A percentile compares a stretch with the other conserved stretches of the same genome.
phyloP scores from a whole-genome alignment of 1,139 yeast species.

The Sugiyamaella pinicola region DNA sequence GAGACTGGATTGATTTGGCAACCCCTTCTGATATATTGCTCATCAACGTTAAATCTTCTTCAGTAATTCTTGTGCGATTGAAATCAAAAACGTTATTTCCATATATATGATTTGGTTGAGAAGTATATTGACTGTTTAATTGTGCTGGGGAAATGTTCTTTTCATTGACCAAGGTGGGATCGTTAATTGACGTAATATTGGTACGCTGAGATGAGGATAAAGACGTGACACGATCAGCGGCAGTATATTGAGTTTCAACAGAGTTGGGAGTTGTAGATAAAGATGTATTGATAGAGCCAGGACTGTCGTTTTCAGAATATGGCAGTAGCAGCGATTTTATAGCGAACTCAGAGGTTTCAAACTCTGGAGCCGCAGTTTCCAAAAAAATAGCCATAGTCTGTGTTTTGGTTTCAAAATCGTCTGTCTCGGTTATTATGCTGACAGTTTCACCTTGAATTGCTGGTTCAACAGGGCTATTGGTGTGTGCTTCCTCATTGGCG shows the following conservation, averaged over 20 bases:
- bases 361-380: no score
- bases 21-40: constrained; percentile 11
- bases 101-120: background rate
- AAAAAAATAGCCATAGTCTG: no score
- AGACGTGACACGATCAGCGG: background rate
- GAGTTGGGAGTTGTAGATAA: background rate
- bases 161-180: background rate
- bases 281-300: background rate
- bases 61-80: background rate
- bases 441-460: background rate
- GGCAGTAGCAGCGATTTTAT: no score
- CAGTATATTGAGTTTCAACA: background rate
- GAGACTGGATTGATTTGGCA: constrained; percentile 6
- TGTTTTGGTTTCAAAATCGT: no score
- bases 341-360: no score
- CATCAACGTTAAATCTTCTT: constrained; percentile 8
- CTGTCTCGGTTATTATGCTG: background rate
- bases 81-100: background rate
- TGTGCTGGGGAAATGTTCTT: background rate
- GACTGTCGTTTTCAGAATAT: background rate
- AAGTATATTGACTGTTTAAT: background rate
- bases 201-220: background rate
- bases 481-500: no score
- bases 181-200: background rate
- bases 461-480: background rate